Evolutionary conservation across 1,284 basidiomycete species (phyloP).

Genomic region (Cryptococcus maquisensis): DNA sequence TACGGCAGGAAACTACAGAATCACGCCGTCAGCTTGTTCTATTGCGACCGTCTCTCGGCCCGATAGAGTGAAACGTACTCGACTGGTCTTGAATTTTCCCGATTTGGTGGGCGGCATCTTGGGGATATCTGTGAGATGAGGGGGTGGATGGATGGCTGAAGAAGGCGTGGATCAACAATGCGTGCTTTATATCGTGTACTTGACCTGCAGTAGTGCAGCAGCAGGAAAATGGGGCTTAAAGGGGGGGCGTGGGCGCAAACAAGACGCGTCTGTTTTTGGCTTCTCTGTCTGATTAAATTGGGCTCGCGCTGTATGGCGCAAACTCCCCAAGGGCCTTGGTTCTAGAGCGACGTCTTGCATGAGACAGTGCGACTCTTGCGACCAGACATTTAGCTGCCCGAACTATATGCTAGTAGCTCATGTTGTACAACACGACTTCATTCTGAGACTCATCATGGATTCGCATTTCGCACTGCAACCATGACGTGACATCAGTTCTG

Average conservation of each 20-base stretch:
- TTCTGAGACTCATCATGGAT: no score
- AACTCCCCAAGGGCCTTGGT: no score
- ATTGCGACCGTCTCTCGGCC: not conserved
- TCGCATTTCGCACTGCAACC: no score
- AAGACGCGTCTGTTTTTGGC: not conserved
- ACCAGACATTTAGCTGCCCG: no score
- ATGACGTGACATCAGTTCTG: no score
- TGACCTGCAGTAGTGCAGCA: no score
- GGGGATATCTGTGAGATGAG: not conserved
- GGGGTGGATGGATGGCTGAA: not conserved
- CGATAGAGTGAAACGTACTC: conserved; percentile 21
- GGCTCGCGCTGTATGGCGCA: no score
- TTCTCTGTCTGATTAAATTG: not conserved
- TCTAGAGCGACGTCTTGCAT: no score
- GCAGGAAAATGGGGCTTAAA: not conserved
- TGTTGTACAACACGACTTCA: no score
- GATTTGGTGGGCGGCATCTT: conserved; percentile 13
- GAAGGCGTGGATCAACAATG: not conserved
- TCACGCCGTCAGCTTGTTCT: not conserved
- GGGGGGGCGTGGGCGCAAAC: no score
- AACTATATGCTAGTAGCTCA: no score
- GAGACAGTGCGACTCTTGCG: no score
- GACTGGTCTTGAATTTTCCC: conserved; percentile 36
- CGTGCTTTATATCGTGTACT: not conserved
- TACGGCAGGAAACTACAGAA: conserved; percentile 40